A percentile compares a stretch with the other conserved stretches of the same genome.
These are phyloP conservation scores for Beauveria bassiana DNA, from an alignment of 2,329 filamentous ascomycete species.

Conservation along the genomic window DNA sequence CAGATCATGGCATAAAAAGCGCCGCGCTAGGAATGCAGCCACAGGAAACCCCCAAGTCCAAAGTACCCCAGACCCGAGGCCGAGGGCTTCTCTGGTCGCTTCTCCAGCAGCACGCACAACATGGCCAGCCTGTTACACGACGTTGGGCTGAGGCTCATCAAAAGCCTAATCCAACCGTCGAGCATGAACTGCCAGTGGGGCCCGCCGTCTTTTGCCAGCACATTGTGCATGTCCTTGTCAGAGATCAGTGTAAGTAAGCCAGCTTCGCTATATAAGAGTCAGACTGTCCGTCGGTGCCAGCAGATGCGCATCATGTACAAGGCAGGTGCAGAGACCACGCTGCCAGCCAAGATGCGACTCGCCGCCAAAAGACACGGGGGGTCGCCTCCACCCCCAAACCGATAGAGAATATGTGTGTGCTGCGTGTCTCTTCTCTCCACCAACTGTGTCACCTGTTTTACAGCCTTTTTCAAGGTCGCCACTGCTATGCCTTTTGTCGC, in stretches of 20 bases:
- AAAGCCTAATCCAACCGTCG: conserved; percentile 1
- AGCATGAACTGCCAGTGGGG: not conserved
- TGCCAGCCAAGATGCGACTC: not conserved
- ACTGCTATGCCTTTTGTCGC: not conserved
- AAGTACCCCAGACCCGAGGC: not conserved
- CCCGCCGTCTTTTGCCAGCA: not conserved
- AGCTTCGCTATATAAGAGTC: conserved; percentile 1
- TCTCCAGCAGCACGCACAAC: not conserved
- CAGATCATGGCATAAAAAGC: not conserved
- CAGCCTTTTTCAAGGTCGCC: not conserved
- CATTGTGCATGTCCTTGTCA: not conserved
- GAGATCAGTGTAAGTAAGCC: not conserved
- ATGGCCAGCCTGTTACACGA: not conserved
- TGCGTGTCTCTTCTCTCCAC: conserved; percentile 11
- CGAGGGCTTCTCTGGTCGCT: not conserved
- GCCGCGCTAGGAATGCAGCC: not conserved
- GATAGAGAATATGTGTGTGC: conserved; percentile 1
- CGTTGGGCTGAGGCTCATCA: conserved; percentile 3
- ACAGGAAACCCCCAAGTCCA: not conserved
- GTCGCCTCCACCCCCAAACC: not conserved
- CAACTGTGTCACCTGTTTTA: conserved; percentile 7
- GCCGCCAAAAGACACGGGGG: not conserved
- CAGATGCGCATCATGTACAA: not conserved
- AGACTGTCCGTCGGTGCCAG: not conserved
- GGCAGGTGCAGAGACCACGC: not conserved